Evolutionary conservation across 2,329 filamentous ascomycete species (phyloP).

Genomic region (Trichophyton schoenleinii): DNA sequence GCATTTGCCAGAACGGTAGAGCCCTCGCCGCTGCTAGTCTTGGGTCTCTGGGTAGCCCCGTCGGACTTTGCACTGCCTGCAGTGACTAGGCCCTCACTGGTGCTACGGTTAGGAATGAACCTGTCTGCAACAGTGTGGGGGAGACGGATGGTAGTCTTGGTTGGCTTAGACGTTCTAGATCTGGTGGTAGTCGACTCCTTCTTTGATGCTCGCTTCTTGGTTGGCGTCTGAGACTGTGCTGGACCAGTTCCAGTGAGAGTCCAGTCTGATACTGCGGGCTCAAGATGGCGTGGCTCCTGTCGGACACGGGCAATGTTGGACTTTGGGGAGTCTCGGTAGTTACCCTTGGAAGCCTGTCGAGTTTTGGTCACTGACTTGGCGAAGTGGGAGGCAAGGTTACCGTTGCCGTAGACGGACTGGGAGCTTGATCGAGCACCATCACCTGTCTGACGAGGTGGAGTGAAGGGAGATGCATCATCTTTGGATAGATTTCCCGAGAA

Average conservation of each 20-base stretch:
- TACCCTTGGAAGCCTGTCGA: constrained; percentile 41
- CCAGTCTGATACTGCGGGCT: constrained; percentile 88
- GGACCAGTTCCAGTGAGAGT: constrained; percentile 71
- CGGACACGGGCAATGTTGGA: constrained; percentile 58
- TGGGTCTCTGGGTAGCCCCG: constrained; percentile 56
- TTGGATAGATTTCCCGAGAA: constrained; percentile 35
- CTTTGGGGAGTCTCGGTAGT: constrained; percentile 77
- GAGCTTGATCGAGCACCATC: constrained; percentile 41
- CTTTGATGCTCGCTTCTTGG: constrained; percentile 7
- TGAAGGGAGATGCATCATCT: constrained; percentile 61
- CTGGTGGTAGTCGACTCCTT: constrained; percentile 22
- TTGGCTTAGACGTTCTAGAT: constrained; percentile 29
- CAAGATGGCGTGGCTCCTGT: constrained; percentile 66
- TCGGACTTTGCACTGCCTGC: constrained; percentile 75
- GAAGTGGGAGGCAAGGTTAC: constrained; percentile 68
- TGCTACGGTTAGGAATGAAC: constrained; percentile 87
- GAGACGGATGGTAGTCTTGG: constrained; percentile 55
- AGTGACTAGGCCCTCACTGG: constrained; percentile 78
- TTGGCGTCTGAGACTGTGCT: constrained; percentile 38
- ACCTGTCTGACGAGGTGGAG: constrained; percentile 51
- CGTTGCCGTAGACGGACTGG: constrained; percentile 61
- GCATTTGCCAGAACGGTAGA: constrained; percentile 67
- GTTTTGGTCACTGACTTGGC: constrained; percentile 46
- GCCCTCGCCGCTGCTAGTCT: constrained; percentile 56
- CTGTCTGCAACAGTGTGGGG: constrained; percentile 66